A percentile compares a stretch with the other conserved stretches of the same genome.
Evolutionary conservation across 495 filamentous ascomycete species (phyloP).

Genomic region (Antarctomyces pellizariae): DNA sequence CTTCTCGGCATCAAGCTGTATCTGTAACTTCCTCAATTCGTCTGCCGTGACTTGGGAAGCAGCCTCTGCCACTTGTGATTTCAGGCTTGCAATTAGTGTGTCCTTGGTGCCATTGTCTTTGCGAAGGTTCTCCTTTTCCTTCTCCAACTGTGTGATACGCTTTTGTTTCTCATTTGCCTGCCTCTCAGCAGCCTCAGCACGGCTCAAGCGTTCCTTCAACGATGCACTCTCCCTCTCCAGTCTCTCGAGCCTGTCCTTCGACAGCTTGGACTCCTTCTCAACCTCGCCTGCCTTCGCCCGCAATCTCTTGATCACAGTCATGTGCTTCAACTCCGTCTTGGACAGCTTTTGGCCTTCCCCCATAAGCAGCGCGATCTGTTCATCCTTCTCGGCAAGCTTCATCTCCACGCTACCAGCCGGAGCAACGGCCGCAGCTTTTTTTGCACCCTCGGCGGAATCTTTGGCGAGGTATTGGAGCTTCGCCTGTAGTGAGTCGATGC

Average conservation of each 20-base stretch:
- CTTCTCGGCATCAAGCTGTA: slow-evolving; percentile 47
- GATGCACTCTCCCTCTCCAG: slow-evolving; percentile 35
- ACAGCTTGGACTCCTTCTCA: slow-evolving; percentile 38
- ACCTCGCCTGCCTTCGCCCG: slow-evolving; percentile 33
- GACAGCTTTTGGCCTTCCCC: slow-evolving; percentile 83
- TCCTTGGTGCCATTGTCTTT: slow-evolving; percentile 43
- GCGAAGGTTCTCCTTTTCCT: slow-evolving; percentile 43
- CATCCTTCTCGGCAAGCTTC: slow-evolving; percentile 69
- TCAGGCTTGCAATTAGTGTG: slow-evolving; percentile 42
- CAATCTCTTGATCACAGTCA: slow-evolving; percentile 65
- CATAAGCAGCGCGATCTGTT: slow-evolving; percentile 69
- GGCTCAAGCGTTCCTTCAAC: slow-evolving; percentile 32
- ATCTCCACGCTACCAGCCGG: slow-evolving; percentile 42
- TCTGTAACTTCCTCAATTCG: slow-evolving; percentile 39
- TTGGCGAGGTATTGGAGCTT: slow-evolving; percentile 74
- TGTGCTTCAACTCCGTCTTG: slow-evolving; percentile 61
- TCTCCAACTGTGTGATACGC: slow-evolving; percentile 38
- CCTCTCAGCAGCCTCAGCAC: slow-evolving; percentile 44
- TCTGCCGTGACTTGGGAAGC: slow-evolving; percentile 40
- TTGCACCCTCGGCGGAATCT: slow-evolving; percentile 49
- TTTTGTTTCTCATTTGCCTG: slow-evolving; percentile 37
- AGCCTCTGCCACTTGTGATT: slow-evolving; percentile 43
- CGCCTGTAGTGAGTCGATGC: slow-evolving; percentile 76
- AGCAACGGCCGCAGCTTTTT: slow-evolving; percentile 33
- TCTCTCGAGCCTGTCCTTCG: slow-evolving; percentile 40